Evolutionary conservation across 768 basidiomycete genomes (phyloP), one percentile per base, ranked within the genome.

Genomic region (Cyclocybe aegerita): DNA sequence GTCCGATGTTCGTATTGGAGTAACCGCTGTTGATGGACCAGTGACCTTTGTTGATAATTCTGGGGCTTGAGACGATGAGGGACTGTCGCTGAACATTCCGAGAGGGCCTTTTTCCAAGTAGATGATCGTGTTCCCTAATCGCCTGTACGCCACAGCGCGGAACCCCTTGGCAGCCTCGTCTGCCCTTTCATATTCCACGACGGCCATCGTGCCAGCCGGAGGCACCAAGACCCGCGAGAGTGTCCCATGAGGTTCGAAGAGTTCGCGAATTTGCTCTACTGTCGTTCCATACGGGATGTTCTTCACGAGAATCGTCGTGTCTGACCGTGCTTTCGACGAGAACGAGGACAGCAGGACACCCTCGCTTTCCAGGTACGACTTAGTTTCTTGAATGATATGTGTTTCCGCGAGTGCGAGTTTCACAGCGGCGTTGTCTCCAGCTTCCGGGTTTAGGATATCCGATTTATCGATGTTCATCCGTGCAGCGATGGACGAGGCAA

Each of bases 401-500:
- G 97, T 97, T 68, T 99, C 97, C 0, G 97, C 96, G 35, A 98
- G 75, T 0, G 97, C 96, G 35, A 98, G 84, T 65, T 95, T 97
- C 50, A 98, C 93, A 2, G 96, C 94, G 0, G 90, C 82, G 54
- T 86, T 86, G 47, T 82, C 81, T 1, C 83, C 83, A 0, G 71
- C 70, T 51, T 93, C 89, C 0, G 92, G 85, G 63, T 92, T 91
- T 48, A 98, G 76, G 16, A 99, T 88, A 30, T 90, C 88, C 1
- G 92, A 74, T 70, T 98, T 98, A 23, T 85, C 70, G 37, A 98
- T 80, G 49, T 81, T 87, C 80, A 98, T 86, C 8, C 95, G 82
- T 53, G 89, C 85, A 0, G 96, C 93, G 23, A 98, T 81, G 1
- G 93, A 95, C 1, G 90, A 86, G 0, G 86, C 85, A 0, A 98